Base-by-base conservation (phyloP, 306 rosid genomes). In the Abrus precatorius region DNA sequence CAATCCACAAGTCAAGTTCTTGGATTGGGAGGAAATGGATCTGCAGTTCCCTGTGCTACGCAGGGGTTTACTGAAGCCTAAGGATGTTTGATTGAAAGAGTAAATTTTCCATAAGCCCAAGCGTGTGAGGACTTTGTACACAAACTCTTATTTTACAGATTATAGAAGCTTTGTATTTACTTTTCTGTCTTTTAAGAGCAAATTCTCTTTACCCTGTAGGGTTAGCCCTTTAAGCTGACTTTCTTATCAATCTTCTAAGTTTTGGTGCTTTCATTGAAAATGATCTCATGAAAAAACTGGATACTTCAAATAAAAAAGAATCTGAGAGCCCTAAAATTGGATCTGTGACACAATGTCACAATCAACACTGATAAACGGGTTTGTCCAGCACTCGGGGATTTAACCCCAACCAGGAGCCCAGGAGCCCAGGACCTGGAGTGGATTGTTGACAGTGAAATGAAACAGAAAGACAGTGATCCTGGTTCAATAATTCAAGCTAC, bases 1-100 rank as follows among this genome's bases (percentile, higher is more conserved):
- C 28, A 82, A 48, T 38, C 67, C 71, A 38, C 54, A 13, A 8
- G 28, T 40, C 48, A 81, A 45, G 60, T 66, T 74, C 61, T 47
- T 59, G 12, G 40, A n/a, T 12, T 11, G 44, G 14, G 68, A 59
- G n/a, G 56, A 56, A 56, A 34, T 2, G 34, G 11, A 5, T 27
- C 10, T 52, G 27, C 20, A 7, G 62, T 28, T 27, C 36, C 34
- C 5, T 56, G 30, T 56, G 34, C 11, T 56, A 8, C 62, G 0
- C 6, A 11, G 9, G 10, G 62, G 4, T 34, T 20, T 1, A n/a
- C 8, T 53, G 29, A 1, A 53, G 29, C 7, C 11, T 28, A 28
- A 56, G 12, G 62, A 28, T 7, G 33, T 55, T 14, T 9, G 20
- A 20, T 20, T 20, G 20, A 20, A 20, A 20, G 20, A 20, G 20